Evolutionary conservation across 2,329 filamentous ascomycete genomes (phyloP), one percentile per base, ranked within the genome.

Genomic region (Aspergillus oerlinghausenensis): DNA sequence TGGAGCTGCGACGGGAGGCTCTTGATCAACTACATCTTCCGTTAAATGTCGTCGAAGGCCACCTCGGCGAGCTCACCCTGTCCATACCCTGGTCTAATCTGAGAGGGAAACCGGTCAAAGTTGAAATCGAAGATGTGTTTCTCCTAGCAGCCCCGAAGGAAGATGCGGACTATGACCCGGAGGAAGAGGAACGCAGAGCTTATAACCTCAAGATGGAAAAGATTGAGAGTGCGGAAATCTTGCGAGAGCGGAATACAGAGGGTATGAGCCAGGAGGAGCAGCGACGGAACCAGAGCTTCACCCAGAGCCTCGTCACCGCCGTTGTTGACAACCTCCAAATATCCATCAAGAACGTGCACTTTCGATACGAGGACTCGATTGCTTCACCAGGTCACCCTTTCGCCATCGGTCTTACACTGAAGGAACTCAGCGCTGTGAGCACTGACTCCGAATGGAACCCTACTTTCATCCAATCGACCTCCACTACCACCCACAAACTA

Each of bases 151-250:
- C 92, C 6, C 95, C 94, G 2, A 96, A 94, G 74, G 92, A 96
- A 74, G 93, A 99, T 77, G 88, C 91, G 26, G 89, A 92, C 67
- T 97, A 96, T 73, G 87, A 99, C 64, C 86, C 92, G 57, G 90
- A 93, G 10, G 94, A 99, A 69, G 94, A 99, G 74, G 90, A 93
- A 64, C 84, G 86, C 52, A 84, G 94, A 70, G 86, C 85, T 60
- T 92, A 97, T 71, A 84, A 88, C n/a, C 83, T 99, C 69, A 99
- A 99, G 79, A 96, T 99, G 85, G 94, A 99, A 76, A 96, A 97
- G 76, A 83, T 99, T 6, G 94, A 99, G 73, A 96, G 91, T 64
- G 94, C 94, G 1, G 94, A 99, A 76, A 79, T 99, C 62, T 79
- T 99, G 62, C 96, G 96, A 73, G 93, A 97, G 70, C 85, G 89